Evolutionary conservation across 2,329 filamentous ascomycete genomes (phyloP), one percentile per base, ranked within the genome.

Genomic region (Trichoderma sp.): DNA sequence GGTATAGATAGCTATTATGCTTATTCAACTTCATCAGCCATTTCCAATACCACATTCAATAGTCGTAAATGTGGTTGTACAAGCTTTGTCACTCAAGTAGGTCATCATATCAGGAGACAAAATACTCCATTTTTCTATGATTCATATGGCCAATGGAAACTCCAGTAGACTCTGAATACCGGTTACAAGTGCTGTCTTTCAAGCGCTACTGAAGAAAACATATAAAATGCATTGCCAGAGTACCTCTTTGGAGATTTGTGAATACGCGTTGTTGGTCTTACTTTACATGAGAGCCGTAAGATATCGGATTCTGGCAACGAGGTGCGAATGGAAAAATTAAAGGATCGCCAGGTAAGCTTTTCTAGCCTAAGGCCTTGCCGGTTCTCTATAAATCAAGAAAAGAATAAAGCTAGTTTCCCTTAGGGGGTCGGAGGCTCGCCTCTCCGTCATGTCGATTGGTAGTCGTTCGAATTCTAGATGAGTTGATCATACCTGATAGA

Each of bases 51-150:
- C 7, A 50, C 3, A 0, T 12, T 0, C 4, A 2, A 50, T n/a
- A 12, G 0, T 9, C 1, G 1, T 20, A 13, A 23, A 23, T 13
- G 0, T 12, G 1, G 1, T 7, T 53, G 20, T 20, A 23, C 6
- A 53, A 23, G 20, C 11, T 23, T 2, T 53, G 1, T 2, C 11
- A 13, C n/a, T 23, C 20, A 53, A 12, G 0, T 13, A 23, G 5
- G 47, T 20, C 0, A 13, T 23, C 47, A 1, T 53, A 3, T 50
- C 47, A 20, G 47, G 9, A 20, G 3, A 1, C 9, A 12, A n/a
- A 20, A 11, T 50, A 0, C 1, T 0, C n/a, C 5, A 5, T 0
- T 12, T 23, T 53, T 53, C 15, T 17, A 17, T 3, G 36, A 43
- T 43, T n/a, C 15, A 15, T n/a, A 1, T 43, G 39, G 3, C 7